Percentiles rank a stretch among this genome's conserved stretches.
phyloP scores from a whole-genome alignment of 208 protist species.

The Acanthamoeba castellanii region DNA sequence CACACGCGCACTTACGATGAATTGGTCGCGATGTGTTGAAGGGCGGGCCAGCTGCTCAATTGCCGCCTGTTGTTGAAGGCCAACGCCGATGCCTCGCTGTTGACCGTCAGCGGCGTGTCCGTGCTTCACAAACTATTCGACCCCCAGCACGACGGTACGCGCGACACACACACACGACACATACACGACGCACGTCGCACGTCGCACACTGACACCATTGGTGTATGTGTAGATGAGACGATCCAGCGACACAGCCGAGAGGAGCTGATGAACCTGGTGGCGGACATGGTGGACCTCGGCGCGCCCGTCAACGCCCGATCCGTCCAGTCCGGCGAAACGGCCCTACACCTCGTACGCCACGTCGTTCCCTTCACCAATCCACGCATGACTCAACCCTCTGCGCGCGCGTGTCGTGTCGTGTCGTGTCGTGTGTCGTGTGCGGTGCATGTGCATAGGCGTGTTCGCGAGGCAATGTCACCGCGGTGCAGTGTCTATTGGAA shows the following conservation, averaged over 20 bases:
- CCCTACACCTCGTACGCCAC: not conserved
- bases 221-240: not conserved
- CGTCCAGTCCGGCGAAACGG: not conserved
- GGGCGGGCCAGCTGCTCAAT: constrained; percentile 13
- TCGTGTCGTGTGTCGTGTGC: not conserved
- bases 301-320: not conserved
- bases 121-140: constrained; percentile 18
- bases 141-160: not conserved
- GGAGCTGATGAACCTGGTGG: constrained; percentile 22
- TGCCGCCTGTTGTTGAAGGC: constrained; percentile 22
- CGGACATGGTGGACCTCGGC: not conserved
- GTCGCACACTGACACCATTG: not conserved
- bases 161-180: not conserved
- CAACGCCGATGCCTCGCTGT: constrained; percentile 39
- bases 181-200: not conserved
- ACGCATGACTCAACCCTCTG: no score
- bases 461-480: not conserved
- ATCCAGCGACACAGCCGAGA: constrained; percentile 30
- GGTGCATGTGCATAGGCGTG: not conserved
- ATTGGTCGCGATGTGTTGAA: not conserved
- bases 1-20: not conserved
- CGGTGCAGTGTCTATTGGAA: not conserved
- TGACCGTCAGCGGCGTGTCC: not conserved
- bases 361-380: no score
- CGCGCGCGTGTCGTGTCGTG: not conserved